phyloP scores from a whole-genome alignment of 2,329 filamentous ascomycete genomes.

The Fusarium luffae region DNA sequence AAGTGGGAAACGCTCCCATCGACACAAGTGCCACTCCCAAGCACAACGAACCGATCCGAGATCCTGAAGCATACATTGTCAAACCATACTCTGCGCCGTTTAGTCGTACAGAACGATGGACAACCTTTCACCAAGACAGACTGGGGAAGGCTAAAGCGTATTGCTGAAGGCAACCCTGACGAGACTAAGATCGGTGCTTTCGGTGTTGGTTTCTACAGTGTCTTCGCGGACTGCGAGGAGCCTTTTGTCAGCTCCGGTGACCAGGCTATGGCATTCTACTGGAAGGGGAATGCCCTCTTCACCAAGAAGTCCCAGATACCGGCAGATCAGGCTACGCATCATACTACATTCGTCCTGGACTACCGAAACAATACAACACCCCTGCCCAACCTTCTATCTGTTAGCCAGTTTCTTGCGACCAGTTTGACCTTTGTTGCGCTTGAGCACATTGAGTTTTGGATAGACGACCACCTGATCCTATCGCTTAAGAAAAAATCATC shows the following conservation, averaged over 20 bases:
- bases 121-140: conserved; percentile 88
- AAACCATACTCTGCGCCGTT: conserved; percentile 84
- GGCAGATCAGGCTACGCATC: conserved; percentile 69
- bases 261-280: conserved; percentile 98
- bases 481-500: conserved; percentile 86
- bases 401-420: conserved; percentile 92
- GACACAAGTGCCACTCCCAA: conserved; percentile 76
- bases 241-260: conserved; percentile 94
- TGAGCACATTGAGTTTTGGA: conserved; percentile 86
- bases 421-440: conserved; percentile 96
- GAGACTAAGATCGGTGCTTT: conserved; percentile 99
- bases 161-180: conserved; percentile 98
- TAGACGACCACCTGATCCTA: conserved; percentile 87
- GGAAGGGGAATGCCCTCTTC: conserved; percentile 98
- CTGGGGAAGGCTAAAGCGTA: conserved; percentile 93
- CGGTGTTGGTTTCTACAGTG: conserved; percentile 97
- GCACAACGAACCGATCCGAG: conserved; percentile 73
- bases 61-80: conserved; percentile 84
- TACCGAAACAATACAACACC: conserved; percentile 91
- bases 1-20: conserved; percentile 94
- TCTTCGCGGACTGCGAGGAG: conserved; percentile 97
- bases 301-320: conserved; percentile 85
- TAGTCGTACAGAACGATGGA: conserved; percentile 95
- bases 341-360: conserved; percentile 94
- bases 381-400: conserved; percentile 83